Evolutionary conservation across 1,139 yeast species (phyloP), one percentile per base, ranked within the genome.

Genomic region (Sugiyamaella paludigena): DNA sequence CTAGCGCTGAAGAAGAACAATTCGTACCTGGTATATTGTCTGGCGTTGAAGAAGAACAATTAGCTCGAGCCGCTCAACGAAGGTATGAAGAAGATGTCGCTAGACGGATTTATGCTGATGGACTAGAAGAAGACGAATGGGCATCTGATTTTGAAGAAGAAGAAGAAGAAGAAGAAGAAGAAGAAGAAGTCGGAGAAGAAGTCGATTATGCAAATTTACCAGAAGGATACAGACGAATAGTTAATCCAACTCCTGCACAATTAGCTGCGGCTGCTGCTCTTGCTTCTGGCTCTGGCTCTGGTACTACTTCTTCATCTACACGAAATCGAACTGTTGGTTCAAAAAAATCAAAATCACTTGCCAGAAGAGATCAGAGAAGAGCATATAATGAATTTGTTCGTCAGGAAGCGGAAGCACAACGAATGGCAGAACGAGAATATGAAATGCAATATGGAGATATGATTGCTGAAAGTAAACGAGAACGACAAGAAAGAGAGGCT

Each of bases 331-430:
- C 52, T 4, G 68, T 66, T 1, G 69, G 70, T 15, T 53, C 63
- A 12, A 66, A 66, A 47, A 66, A 66, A 57, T 61, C 69, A 36
- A 59, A 58, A 45, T 62, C 68, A 16, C 57, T 65, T 37, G 69
- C 66, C 2, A 49, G 58, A 27, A 47, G 59, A 36, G 70, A 65
- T 40, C 67, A 59, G 36, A 56, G 64, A 13, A 47, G 69, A 11
- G 66, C 66, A 13, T 66, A 63, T 49, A 60, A 56, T 45, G 70
- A 66, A 53, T 61, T 56, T 45, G 58, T 66, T 36, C 52, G 68
- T 13, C 62, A 62, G 46, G 54, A 52, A 46, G 66, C 66, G 11
- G 64, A 59, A 40, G 61, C 57, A 13, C 58, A 58, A 33, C 51
- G 60, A 8, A 52, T 54, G 16, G 56, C 53, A 4, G 55, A 58